Conservation (phyloP, 2,329 filamentous ascomycete genomes). For the Didymella pinodella region DNA sequence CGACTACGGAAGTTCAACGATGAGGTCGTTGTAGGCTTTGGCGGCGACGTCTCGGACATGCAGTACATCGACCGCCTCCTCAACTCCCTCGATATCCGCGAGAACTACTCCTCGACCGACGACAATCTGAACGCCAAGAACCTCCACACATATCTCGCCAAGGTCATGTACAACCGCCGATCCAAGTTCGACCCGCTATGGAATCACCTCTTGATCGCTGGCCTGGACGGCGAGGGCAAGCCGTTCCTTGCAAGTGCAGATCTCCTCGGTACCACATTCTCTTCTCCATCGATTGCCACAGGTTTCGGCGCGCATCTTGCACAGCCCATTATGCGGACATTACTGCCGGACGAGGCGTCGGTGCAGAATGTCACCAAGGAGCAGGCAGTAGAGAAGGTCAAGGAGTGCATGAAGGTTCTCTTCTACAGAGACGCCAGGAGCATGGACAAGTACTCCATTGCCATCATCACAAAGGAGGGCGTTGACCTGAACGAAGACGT, state of each 20-base stretch:
- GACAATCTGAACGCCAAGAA: slow-evolving; percentile 83
- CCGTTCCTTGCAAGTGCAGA: slow-evolving; percentile 94
- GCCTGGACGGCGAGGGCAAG: slow-evolving; percentile 76
- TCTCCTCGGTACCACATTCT: slow-evolving; percentile 91
- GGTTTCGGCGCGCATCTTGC: slow-evolving; percentile 94
- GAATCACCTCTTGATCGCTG: slow-evolving; percentile 93
- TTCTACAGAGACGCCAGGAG: slow-evolving; percentile 97
- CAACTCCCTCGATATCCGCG: slow-evolving; percentile 82
- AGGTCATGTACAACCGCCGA: slow-evolving; percentile 94
- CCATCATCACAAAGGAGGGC: slow-evolving; percentile 84
- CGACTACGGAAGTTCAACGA: slow-evolving; percentile 89
- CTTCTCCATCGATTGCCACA: slow-evolving; percentile 85
- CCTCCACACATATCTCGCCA: slow-evolving; percentile 94
- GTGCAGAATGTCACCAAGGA: slow-evolving; percentile 76
- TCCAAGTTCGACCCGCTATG: slow-evolving; percentile 96
- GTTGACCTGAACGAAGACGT: slow-evolving; percentile 84
- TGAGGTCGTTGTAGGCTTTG: slow-evolving; percentile 87
- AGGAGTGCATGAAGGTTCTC: slow-evolving; percentile 97
- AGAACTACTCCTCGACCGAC: slow-evolving; percentile 74
- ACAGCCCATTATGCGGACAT: slow-evolving; percentile 84
- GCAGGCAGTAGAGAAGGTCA: slow-evolving; percentile 79
- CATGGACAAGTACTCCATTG: slow-evolving; percentile 89
- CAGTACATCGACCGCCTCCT: slow-evolving; percentile 96
- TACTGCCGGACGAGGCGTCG: slow-evolving; percentile 84
- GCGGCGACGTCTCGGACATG: slow-evolving; percentile 98